Evolutionary conservation across 2,329 filamentous ascomycete species (phyloP), one percentile per base, ranked within the genome.

Genomic region (Talaromyces sp.): DNA sequence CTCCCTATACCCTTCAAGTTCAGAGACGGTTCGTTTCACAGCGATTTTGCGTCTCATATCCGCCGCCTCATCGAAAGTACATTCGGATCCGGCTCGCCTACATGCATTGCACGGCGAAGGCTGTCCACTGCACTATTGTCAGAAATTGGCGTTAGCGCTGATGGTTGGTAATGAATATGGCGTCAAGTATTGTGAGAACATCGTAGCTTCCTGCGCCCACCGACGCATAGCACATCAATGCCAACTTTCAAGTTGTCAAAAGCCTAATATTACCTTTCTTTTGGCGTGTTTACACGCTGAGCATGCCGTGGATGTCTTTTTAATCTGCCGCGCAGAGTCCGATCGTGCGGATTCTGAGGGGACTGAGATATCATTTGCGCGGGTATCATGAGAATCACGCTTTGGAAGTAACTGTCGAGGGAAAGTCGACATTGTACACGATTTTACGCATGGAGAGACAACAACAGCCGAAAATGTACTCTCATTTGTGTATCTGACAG

Each of bases 31-130:
- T 24, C 75, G 73, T 66, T 76, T 78, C 16, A 73, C 72, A 41
- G 72, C 73, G 19, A 76, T 72, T 67, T 78, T 78, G 27, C 76
- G 75, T 49, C 78, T 70, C 3, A 76, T 67, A 61, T 79, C 77
- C 43, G 73, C 72, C 16, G 68, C 73, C 57, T 74, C 72, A 66
- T 78, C 75, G 68, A 79, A 79, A 7, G 71, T 68, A 56, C 78
- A 79, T 47, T 73, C 68, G 19, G 69, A 70, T 35, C 73, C 69
- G 27, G 68, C 67, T 43, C 67, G 70, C 57, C 69, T 66, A 64
- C 78, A 79, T 47, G 76, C 73, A 60, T 73, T 74, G 66, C 78
- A 79, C 13, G 77, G 76, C 27, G 70, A 66, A 10, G 73, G 71
- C 49, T 70, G 69, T 66, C 76, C 75, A 64, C 73, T 76, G 63